Evolutionary conservation across 2,329 filamentous ascomycete genomes (phyloP).

Genomic region (Chaetomiaceae sp.): DNA sequence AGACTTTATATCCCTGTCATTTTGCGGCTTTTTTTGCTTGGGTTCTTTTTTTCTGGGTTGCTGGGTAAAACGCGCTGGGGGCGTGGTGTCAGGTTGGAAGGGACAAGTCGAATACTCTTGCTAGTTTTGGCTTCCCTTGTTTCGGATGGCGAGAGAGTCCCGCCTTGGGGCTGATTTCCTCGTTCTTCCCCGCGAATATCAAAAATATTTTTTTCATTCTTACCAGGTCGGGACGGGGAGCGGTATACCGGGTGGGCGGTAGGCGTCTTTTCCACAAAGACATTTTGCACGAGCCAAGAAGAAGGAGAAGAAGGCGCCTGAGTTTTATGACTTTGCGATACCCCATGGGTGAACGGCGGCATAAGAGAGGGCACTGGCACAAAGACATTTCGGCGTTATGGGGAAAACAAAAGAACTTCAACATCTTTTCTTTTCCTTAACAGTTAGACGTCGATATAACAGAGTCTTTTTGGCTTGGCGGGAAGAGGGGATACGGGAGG

Average conservation of each 20-base stretch:
- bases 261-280: conserved; percentile 37
- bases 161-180: conserved; percentile 21
- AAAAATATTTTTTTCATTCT: conserved; percentile 22
- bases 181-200: conserved; percentile 16
- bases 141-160: conserved; percentile 14
- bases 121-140: conserved; percentile 18
- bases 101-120: conserved; percentile 7
- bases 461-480: conserved; percentile 29
- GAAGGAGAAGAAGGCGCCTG: conserved; percentile 26
- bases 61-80: conserved; percentile 14
- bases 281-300: conserved; percentile 30
- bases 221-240: conserved; percentile 17
- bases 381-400: conserved; percentile 32
- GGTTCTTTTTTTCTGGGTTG: conserved; percentile 17
- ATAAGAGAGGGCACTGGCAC: conserved; percentile 27
- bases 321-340: conserved; percentile 30
- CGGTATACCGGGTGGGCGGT: conserved; percentile 14
- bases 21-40: conserved; percentile 19
- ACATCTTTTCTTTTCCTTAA: conserved; percentile 34
- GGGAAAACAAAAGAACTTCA: conserved; percentile 36
- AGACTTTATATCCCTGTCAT: conserved; percentile 28
- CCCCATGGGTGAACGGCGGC: conserved; percentile 30
- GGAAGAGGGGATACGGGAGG: conserved; percentile 3
- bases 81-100: conserved; percentile 12
- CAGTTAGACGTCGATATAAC: conserved; percentile 26